A percentile compares a stretch with the other conserved stretches of the same genome.
Evolutionary conservation across 306 rosid species (phyloP).

Genomic region (Bauhinia variegata): DNA sequence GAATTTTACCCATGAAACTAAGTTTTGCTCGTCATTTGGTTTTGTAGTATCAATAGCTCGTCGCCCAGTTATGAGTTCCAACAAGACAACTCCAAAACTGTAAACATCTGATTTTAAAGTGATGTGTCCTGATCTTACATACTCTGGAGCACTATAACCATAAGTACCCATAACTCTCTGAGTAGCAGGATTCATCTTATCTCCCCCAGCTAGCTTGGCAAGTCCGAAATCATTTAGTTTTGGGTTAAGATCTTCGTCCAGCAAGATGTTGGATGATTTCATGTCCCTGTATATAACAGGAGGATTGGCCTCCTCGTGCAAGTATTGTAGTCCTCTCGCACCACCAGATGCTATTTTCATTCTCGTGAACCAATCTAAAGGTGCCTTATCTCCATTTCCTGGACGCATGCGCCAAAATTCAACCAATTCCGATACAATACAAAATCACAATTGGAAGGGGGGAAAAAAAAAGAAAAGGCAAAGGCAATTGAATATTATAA

Average conservation of each 20-base stretch:
- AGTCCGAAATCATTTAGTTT: slow-evolving; percentile 83
- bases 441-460: too few relatives aligned
- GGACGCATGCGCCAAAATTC: slow-evolving; percentile 33
- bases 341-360: slow-evolving; percentile 68
- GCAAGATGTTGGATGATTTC: slow-evolving; percentile 71
- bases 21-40: slow-evolving; percentile 74
- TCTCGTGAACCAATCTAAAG: slow-evolving; percentile 75
- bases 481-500: not conserved
- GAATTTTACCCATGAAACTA: slow-evolving; percentile 84
- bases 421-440: not conserved
- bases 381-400: slow-evolving; percentile 46
- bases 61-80: slow-evolving; percentile 87
- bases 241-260: slow-evolving; percentile 63
- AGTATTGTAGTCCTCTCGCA: slow-evolving; percentile 81
- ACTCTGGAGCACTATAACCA: slow-evolving; percentile 91
- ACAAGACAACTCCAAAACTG: slow-evolving; percentile 81
- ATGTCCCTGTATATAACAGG: slow-evolving; percentile 74
- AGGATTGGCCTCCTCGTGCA: slow-evolving; percentile 82
- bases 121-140: slow-evolving; percentile 63
- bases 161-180: slow-evolving; percentile 82
- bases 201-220: slow-evolving; percentile 62
- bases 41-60: slow-evolving; percentile 75
- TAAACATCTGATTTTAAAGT: slow-evolving; percentile 82
- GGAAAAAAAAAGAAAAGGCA: not conserved
- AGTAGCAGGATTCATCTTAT: slow-evolving; percentile 52